Conservation (phyloP, 306 rosid species). For the Cicer chorassanicum region DNA sequence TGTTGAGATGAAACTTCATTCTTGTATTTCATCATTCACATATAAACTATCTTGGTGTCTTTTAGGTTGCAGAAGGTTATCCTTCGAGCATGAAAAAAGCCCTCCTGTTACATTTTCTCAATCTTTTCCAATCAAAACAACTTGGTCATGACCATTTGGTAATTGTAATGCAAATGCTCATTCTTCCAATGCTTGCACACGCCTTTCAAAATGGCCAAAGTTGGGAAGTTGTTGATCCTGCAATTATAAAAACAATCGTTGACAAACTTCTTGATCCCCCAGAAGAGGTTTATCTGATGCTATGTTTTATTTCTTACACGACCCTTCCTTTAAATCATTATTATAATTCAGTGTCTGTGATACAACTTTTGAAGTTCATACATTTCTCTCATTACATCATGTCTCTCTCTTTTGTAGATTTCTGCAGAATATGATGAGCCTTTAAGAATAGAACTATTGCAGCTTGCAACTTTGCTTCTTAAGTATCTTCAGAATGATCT, state of each 20-base stretch:
- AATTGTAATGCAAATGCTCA: slow-evolving; percentile 96
- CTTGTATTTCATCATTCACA: slow-evolving; percentile 24
- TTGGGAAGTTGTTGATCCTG: slow-evolving; percentile 97
- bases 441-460: slow-evolving; percentile 91
- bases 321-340: slow-evolving; percentile 8
- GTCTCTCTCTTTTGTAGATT: slow-evolving; percentile 62
- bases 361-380: not conserved
- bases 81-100: slow-evolving; percentile 76
- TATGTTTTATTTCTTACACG: slow-evolving; percentile 16
- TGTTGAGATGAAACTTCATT: slow-evolving; percentile 24
- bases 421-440: slow-evolving; percentile 99
- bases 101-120: slow-evolving; percentile 82
- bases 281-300: slow-evolving; percentile 73
- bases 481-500: slow-evolving; percentile 97
- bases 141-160: slow-evolving; percentile 93
- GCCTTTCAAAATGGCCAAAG: slow-evolving; percentile 96
- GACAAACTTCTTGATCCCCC: slow-evolving; percentile 99
- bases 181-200: slow-evolving; percentile 99
- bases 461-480: slow-evolving; percentile 96
- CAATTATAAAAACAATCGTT: slow-evolving; percentile 85
- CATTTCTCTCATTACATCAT: slow-evolving; percentile 37
- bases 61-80: slow-evolving; percentile 97
- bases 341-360: slow-evolving; percentile 13
- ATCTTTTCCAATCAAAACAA: slow-evolving; percentile 88
- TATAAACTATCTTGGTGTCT: slow-evolving; percentile 33